These are phyloP conservation scores for Hyparrhenia diplandra DNA, from an alignment of 176 grass and related monocot genomes.

Conservation along the genomic window DNA sequence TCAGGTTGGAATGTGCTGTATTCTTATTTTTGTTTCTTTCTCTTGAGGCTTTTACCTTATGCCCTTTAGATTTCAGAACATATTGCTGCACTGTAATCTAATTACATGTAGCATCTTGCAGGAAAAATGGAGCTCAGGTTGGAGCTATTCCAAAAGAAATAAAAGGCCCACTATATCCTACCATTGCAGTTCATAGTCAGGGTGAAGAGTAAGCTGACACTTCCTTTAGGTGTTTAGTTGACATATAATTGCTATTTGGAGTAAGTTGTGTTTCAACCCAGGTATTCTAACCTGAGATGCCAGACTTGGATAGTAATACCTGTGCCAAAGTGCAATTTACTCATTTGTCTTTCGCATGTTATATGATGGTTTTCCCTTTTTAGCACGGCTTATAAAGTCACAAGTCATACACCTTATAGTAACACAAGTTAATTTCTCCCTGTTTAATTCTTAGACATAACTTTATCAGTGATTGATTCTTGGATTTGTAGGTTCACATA, in stretches of 20 bases:
- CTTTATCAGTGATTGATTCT: neutral
- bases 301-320: constrained; percentile 10
- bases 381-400: neutral
- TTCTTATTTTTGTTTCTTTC: constrained; percentile 2
- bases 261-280: constrained; percentile 2
- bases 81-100: neutral
- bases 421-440: neutral
- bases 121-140: constrained; percentile 86
- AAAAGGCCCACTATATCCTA: constrained; percentile 77
- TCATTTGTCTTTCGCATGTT: neutral
- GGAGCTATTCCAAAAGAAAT: constrained; percentile 72
- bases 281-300: neutral
- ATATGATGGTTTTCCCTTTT: constrained; percentile 4
- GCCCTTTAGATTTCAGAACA: constrained; percentile 1
- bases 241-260: constrained; percentile 4
- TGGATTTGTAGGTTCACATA: constrained; percentile 4
- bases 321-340: neutral
- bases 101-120: constrained; percentile 29
- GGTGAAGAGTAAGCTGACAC: constrained; percentile 74
- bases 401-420: neutral
- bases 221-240: constrained; percentile 4
- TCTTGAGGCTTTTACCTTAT: neutral
- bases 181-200: constrained; percentile 82
- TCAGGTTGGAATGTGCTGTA: constrained; percentile 5
- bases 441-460: constrained; percentile 9